Conservation (phyloP, 805 yeast species). For the Candida sithepensis region DNA sequence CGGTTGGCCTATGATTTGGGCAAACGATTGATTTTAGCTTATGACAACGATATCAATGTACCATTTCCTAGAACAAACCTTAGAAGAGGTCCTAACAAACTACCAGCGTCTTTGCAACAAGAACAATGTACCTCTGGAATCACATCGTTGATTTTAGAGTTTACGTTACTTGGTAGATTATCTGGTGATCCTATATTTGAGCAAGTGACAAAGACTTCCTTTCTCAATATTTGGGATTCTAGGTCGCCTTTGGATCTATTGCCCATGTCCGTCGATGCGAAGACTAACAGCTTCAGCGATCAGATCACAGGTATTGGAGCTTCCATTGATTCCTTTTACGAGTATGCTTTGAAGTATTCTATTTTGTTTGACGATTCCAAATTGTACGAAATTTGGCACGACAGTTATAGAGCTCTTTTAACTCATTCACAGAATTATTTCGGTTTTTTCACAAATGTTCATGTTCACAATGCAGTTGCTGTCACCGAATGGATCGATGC, state of each 20-base stretch:
- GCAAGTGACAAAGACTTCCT: conserved; percentile 55
- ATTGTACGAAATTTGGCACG: conserved; percentile 52
- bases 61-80: conserved; percentile 83
- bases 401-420: conserved; percentile 55
- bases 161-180: conserved; percentile 67
- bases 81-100: conserved; percentile 41
- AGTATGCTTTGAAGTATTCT: conserved; percentile 76
- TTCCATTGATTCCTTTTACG: conserved; percentile 86
- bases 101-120: conserved; percentile 41
- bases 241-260: conserved; percentile 60
- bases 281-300: conserved; percentile 46
- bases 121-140: conserved; percentile 91
- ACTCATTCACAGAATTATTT: conserved; percentile 40
- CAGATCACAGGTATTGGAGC: conserved; percentile 82
- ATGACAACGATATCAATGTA: conserved; percentile 55
- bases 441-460: conserved; percentile 47
- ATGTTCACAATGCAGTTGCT: conserved; percentile 46
- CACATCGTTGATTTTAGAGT: conserved; percentile 76
- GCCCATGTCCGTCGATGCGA: conserved; percentile 67
- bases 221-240: conserved; percentile 65
- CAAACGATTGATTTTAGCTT: conserved; percentile 64
- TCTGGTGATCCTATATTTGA: conserved; percentile 76
- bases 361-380: conserved; percentile 64
- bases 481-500: conserved; percentile 77
- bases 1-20: conserved; percentile 75